These are phyloP conservation scores for Pigoraptor vietnamica DNA, from an alignment of 78 protist genomes.

Conservation along the genomic window DNA sequence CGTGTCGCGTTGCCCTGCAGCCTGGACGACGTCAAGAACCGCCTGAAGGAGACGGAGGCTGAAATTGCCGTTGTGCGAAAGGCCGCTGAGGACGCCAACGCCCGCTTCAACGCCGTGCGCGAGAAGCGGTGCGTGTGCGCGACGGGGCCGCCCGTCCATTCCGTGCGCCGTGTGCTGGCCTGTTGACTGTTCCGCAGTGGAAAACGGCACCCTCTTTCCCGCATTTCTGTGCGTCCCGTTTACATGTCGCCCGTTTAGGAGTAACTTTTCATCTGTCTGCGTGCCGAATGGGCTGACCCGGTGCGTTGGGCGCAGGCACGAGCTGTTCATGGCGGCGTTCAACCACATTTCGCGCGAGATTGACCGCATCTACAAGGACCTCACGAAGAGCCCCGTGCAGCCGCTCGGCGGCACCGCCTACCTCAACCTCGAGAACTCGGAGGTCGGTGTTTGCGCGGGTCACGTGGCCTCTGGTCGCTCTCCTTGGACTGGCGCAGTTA, in stretches of 20 bases:
- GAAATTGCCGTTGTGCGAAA: not conserved
- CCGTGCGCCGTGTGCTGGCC: too few relatives aligned
- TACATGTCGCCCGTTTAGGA: too few relatives aligned
- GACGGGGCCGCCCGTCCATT: not conserved
- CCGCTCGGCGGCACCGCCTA: conserved; percentile 65
- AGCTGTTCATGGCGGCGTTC: conserved; percentile 50
- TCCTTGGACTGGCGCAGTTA: too few relatives aligned
- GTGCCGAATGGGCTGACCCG: too few relatives aligned
- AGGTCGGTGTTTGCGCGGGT: not conserved
- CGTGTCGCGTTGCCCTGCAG: not conserved
- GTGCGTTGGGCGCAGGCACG: too few relatives aligned
- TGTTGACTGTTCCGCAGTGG: too few relatives aligned
- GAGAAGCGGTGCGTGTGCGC: not conserved
- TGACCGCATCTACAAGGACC: conserved; percentile 64
- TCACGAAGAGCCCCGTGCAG: conserved; percentile 49
- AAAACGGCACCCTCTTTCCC: too few relatives aligned
- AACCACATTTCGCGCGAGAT: conserved; percentile 40
- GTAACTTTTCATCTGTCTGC: too few relatives aligned
- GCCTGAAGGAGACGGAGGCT: not conserved
- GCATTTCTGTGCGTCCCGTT: too few relatives aligned
- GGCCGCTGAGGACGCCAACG: not conserved
- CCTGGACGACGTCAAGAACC: not conserved
- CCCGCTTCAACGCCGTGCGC: not conserved
- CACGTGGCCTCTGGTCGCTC: not conserved
- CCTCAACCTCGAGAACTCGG: conserved; percentile 59